phyloP scores from a whole-genome alignment of 2,329 filamentous ascomycete genomes.

The Rasamsonia emersonii region DNA sequence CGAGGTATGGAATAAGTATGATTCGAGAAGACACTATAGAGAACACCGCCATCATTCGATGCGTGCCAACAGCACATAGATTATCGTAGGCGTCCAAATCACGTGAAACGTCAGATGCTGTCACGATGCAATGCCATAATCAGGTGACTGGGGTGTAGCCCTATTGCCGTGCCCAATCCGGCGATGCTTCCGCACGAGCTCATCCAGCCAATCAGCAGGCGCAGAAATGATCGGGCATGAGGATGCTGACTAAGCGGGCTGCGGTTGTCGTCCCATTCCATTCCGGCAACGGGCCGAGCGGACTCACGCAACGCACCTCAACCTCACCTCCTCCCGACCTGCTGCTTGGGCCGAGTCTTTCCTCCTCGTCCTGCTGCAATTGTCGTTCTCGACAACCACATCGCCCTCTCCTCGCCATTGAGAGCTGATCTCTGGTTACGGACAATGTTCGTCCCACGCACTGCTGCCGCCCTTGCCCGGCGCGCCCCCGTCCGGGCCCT shows the following conservation, averaged over 20 bases:
- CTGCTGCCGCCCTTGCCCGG: constrained; percentile 38
- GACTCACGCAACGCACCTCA: not conserved
- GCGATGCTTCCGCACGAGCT: no score
- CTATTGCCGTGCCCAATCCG: not conserved
- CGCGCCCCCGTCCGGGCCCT: constrained; percentile 35
- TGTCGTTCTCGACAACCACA: constrained; percentile 18
- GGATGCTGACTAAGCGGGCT: not conserved
- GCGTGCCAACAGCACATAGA: no score
- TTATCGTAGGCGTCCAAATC: no score
- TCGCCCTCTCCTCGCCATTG: constrained; percentile 15
- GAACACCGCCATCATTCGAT: no score
- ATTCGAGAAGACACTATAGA: no score
- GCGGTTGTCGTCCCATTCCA: no score
- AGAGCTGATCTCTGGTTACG: no score
- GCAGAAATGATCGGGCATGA: not conserved
- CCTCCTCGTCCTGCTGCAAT: constrained; percentile 9
- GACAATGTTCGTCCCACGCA: constrained; percentile 42
- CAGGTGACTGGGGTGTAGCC: no score
- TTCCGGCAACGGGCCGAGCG: not conserved
- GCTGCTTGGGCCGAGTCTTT: not conserved
- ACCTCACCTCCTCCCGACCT: not conserved
- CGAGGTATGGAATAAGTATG: no score
- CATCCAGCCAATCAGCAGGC: not conserved
- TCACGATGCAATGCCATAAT: no score
- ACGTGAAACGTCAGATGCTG: no score